These are phyloP conservation scores for Gnomoniopsis smithogilvyi DNA, from an alignment of 2,329 filamentous ascomycete species.

Conservation along the genomic window DNA sequence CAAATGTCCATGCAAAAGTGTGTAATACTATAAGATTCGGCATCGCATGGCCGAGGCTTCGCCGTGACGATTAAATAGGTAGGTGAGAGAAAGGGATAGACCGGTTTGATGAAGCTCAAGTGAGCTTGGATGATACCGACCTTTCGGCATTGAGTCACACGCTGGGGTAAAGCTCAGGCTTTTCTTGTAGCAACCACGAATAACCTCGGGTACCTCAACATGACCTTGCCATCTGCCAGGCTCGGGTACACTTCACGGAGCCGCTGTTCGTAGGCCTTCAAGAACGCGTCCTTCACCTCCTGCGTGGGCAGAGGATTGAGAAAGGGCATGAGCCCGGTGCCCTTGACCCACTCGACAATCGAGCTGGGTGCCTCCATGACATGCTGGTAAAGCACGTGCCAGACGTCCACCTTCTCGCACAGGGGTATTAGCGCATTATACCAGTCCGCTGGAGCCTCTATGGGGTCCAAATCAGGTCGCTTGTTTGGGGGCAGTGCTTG, in stretches of 20 bases:
- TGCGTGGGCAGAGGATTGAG: constrained; percentile 41
- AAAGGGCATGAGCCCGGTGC: constrained; percentile 54
- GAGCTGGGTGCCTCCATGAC: constrained; percentile 42
- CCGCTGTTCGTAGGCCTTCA: constrained; percentile 42
- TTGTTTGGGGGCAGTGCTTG: constrained; percentile 21
- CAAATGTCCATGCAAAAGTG: no score
- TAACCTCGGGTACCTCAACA: constrained; percentile 53
- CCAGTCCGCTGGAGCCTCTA: constrained; percentile 43
- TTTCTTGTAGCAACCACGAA: constrained; percentile 47
- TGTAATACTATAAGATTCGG: no score
- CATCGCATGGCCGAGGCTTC: no score
- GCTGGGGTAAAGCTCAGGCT: no score
- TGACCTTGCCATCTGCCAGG: constrained; percentile 48
- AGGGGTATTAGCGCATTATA: constrained; percentile 47
- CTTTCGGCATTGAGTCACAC: no score
- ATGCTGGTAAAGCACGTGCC: constrained; percentile 54
- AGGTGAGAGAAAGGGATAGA: no score
- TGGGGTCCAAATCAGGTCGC: constrained; percentile 39
- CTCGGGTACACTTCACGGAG: constrained; percentile 41
- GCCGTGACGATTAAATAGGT: no score
- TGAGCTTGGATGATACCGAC: no score
- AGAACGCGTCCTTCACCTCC: constrained; percentile 38
- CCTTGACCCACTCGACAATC: constrained; percentile 59
- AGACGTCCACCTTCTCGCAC: constrained; percentile 44
- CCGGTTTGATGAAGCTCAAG: no score